phyloP scores from a whole-genome alignment of 306 rosid species.

The Prunus kanzakura region DNA sequence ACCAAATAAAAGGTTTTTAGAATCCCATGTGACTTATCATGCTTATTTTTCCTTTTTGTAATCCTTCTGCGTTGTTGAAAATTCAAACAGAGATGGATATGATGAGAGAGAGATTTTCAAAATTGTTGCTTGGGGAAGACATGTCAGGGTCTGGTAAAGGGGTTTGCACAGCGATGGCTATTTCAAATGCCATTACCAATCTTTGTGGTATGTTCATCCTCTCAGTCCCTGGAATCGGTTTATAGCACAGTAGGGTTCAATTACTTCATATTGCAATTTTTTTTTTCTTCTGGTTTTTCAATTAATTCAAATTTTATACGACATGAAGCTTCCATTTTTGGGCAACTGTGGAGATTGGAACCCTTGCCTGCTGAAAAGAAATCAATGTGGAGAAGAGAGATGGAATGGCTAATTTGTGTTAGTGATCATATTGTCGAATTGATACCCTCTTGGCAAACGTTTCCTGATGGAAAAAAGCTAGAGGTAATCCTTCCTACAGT shows the following conservation, averaged over 20 bases:
- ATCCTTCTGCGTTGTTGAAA: background rate
- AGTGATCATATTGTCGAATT: conserved; percentile 55
- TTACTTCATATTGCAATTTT: background rate
- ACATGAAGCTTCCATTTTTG: conserved; percentile 45
- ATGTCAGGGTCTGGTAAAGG: conserved; percentile 70
- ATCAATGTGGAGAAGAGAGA: conserved; percentile 59
- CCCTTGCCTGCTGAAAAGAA: conserved; percentile 48
- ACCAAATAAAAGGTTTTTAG: background rate
- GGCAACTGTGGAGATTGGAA: conserved; percentile 61
- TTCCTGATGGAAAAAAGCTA: conserved; percentile 51
- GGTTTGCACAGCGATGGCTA: conserved; percentile 48
- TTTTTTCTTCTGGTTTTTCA: no score
- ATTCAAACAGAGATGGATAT: conserved; percentile 44
- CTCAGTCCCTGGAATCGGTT: background rate
- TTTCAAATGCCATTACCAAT: conserved; percentile 60
- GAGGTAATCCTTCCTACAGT: conserved; percentile 30
- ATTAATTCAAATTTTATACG: background rate
- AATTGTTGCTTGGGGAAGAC: conserved; percentile 59
- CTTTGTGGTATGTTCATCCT: conserved; percentile 44
- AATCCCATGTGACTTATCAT: background rate
- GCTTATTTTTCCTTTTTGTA: background rate
- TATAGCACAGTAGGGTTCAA: background rate
- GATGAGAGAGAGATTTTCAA: conserved; percentile 62
- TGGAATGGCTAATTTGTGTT: conserved; percentile 56
- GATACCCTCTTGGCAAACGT: conserved; percentile 51